Evolutionary conservation across 805 yeast genomes (phyloP).

Genomic region (Monosporozyma solicola): DNA sequence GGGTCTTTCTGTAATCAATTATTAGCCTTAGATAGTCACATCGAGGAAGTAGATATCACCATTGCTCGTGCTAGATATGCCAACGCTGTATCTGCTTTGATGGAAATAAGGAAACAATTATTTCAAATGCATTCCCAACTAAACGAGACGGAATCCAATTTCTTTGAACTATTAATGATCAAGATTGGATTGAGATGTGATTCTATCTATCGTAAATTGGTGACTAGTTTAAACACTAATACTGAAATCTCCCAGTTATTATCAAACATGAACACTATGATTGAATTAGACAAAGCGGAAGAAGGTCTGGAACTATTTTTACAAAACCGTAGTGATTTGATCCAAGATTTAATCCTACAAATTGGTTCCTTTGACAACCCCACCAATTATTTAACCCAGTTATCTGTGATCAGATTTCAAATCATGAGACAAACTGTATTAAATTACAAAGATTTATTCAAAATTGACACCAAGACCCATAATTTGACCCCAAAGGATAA

Average conservation of each 20-base stretch:
- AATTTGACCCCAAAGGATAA: not conserved
- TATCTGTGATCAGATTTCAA: conserved; percentile 55
- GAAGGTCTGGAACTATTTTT: conserved; percentile 43
- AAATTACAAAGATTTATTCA: conserved; percentile 46
- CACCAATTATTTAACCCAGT: conserved; percentile 54
- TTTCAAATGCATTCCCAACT: conserved; percentile 8
- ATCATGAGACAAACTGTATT: conserved; percentile 48
- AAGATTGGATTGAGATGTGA: conserved; percentile 29
- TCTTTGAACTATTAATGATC: conserved; percentile 28
- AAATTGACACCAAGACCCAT: not conserved
- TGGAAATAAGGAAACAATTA: conserved; percentile 29
- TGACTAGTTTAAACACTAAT: conserved; percentile 27
- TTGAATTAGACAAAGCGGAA: conserved; percentile 35
- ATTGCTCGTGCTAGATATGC: conserved; percentile 52
- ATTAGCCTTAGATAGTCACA: conserved; percentile 46
- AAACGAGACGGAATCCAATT: conserved; percentile 23
- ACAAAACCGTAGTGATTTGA: conserved; percentile 38
- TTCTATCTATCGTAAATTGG: conserved; percentile 27
- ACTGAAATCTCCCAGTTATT: conserved; percentile 23
- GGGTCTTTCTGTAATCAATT: conserved; percentile 37
- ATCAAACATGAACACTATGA: conserved; percentile 26
- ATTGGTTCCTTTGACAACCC: conserved; percentile 41
- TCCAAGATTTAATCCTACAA: conserved; percentile 39
- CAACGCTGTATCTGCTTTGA: conserved; percentile 32
- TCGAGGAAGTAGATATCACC: conserved; percentile 62